phyloP scores from a whole-genome alignment of 1,284 basidiomycete species.

The Caloboletus inedulis region DNA sequence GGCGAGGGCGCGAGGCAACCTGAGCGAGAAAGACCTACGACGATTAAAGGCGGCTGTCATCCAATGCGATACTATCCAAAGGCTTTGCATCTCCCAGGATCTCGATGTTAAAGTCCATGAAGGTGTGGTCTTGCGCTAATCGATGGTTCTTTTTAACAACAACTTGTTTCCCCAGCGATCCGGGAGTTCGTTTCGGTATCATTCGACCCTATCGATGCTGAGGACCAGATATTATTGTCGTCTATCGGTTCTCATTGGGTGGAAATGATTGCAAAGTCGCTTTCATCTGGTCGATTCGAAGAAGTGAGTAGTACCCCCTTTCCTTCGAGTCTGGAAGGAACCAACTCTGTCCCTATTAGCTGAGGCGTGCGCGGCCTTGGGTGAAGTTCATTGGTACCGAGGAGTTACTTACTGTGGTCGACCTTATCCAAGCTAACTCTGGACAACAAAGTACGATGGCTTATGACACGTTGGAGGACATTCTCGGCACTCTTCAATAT shows the following conservation, averaged over 20 bases:
- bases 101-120: constrained; percentile 26
- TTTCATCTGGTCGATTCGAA: constrained; percentile 15
- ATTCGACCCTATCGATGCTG: constrained; percentile 22
- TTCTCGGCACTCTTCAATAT: constrained; percentile 22
- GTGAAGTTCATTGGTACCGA: constrained; percentile 42
- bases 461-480: constrained; percentile 31
- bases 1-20: constrained; percentile 20
- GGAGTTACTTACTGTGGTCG: constrained; percentile 40
- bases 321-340: not conserved
- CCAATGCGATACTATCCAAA: constrained; percentile 32
- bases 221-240: constrained; percentile 31
- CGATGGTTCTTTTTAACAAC: constrained; percentile 5
- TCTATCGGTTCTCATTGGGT: constrained; percentile 36
- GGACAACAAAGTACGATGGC: constrained; percentile 29
- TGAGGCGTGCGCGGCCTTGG: constrained; percentile 42
- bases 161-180: constrained; percentile 28
- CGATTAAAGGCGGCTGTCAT: constrained; percentile 43
- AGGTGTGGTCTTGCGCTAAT: constrained; percentile 31
- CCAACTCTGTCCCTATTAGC: constrained; percentile 26
- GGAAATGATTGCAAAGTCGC: constrained; percentile 4
- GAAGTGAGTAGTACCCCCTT: constrained; percentile 14
- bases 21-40: constrained; percentile 30
- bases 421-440: constrained; percentile 19
- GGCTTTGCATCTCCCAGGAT: constrained; percentile 31
- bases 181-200: constrained; percentile 25